Evolutionary conservation across 225 moss, liverwort and hornwort genomes (phyloP), one percentile per base, ranked within the genome.

Genomic region (Anthoceros angustus): DNA sequence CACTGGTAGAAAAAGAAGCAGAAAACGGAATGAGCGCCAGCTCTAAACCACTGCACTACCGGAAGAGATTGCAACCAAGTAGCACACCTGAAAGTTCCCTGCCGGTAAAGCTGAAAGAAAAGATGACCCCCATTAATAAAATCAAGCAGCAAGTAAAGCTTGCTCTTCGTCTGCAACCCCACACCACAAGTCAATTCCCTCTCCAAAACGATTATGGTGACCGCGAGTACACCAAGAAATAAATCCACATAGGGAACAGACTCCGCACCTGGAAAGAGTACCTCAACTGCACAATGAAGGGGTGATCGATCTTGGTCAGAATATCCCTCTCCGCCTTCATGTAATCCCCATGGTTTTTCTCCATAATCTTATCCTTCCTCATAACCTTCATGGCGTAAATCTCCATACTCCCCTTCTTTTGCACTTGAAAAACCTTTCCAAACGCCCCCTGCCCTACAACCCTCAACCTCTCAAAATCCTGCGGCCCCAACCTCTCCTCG

Each of bases 371-470:
- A 39, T 92, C 83, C 75, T 98, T 98, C 63, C 82, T 82, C 95
- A 92, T 98, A 3, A 98, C 88, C 72, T 98, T 98, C 95, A 98
- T 98, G 65, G 91, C 95, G 38, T 81, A 98, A 39, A 91, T 98
- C n/a, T 91, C 91, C 39, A 88, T 79, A 10, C 91, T 89, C 24
- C 87, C 85, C 69, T 87, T 87, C 77, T 87, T 92, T 41, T 80
- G 81, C 32, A 92, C 92, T 77, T 91, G 95, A 26, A 87, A 98
- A 7, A 98, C 95, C 77, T 92, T 98, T 25, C 92, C 95, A 39
- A 98, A 98, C 0, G 92, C 92, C 50, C 95, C 95, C 68, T 87
- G 88, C 23, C 95, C 95, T 26, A 98, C 95, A 40, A 92, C 92
- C 62, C 88, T 85, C 55, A 98, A 74, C 46, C 86, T 74, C 70